A percentile compares a stretch with the other conserved stretches of the same genome.
These are phyloP conservation scores for Chlamydomonas urium DNA, from an alignment of 139 green algal genomes.

Conservation along the genomic window DNA sequence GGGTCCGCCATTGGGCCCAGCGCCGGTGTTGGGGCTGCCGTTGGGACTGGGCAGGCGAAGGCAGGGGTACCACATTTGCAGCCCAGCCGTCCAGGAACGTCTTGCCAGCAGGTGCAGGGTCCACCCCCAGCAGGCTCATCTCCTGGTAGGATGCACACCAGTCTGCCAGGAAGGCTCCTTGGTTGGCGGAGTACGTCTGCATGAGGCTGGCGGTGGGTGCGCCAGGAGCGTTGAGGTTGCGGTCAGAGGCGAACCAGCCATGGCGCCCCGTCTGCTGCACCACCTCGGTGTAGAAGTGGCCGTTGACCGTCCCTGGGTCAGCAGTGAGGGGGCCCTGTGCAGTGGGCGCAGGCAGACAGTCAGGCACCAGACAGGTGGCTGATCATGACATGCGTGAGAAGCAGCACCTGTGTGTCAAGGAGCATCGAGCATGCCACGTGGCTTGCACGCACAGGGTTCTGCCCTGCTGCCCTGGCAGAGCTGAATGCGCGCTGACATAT, in stretches of 20 bases:
- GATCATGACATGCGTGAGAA: not conserved
- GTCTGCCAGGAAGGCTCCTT: not conserved
- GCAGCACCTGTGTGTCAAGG: not conserved
- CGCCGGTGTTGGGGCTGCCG: no score
- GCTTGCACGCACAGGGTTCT: no score
- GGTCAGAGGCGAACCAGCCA: not conserved
- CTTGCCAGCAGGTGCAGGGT: not conserved
- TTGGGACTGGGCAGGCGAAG: no score
- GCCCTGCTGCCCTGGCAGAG: no score
- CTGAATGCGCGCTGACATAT: no score
- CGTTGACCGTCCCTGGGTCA: not conserved
- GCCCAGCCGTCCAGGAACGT: not conserved
- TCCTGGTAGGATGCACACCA: conserved; percentile 2
- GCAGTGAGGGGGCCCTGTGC: not conserved
- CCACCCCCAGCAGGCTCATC: conserved; percentile 2
- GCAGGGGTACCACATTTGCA: no score
- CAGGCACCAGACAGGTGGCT: no score
- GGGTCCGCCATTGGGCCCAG: no score
- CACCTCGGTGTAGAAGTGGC: not conserved
- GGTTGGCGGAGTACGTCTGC: not conserved
- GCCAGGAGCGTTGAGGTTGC: no score
- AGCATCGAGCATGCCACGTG: no score
- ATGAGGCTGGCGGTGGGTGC: not conserved
- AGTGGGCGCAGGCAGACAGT: not conserved
- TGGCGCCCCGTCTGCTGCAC: not conserved